Evolutionary conservation across 2,329 filamentous ascomycete genomes (phyloP).

Genomic region (Fusarium nisikadoi): DNA sequence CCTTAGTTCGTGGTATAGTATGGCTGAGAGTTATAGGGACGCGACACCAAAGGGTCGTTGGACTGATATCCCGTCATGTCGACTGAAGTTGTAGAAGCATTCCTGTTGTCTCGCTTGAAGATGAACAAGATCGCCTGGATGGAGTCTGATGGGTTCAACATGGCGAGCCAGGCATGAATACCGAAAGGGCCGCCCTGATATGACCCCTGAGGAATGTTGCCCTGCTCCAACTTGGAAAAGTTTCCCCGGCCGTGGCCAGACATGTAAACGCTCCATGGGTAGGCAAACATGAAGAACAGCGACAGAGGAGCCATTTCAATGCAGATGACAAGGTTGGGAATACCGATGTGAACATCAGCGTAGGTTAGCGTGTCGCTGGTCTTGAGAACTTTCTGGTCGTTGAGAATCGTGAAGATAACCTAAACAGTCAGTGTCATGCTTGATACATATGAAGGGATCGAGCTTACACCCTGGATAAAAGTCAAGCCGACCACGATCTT

Average conservation of each 20-base stretch:
- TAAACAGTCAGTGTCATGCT: not conserved
- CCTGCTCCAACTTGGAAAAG: slow-evolving; percentile 14
- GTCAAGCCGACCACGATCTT: slow-evolving; percentile 33
- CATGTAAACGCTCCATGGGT: slow-evolving; percentile 35
- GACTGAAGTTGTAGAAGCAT: not conserved
- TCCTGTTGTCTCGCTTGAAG: not conserved
- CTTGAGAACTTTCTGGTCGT: slow-evolving; percentile 14
- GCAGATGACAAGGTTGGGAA: slow-evolving; percentile 35
- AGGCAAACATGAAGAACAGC: slow-evolving; percentile 32
- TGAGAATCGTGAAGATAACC: slow-evolving; percentile 34
- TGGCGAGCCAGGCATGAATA: slow-evolving; percentile 28
- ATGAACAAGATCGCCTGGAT: slow-evolving; percentile 29
- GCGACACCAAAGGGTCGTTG: not conserved
- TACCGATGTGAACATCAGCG: slow-evolving; percentile 36
- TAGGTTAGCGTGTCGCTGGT: slow-evolving; percentile 31
- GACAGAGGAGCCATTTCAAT: slow-evolving; percentile 36
- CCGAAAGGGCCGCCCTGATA: slow-evolving; percentile 34
- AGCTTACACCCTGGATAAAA: slow-evolving; percentile 31
- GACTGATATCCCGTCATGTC: slow-evolving; percentile 16
- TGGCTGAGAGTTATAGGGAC: not conserved
- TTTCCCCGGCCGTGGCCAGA: slow-evolving; percentile 4
- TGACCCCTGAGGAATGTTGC: not conserved
- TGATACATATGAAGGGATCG: accelerated
- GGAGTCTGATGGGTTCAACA: slow-evolving; percentile 32
- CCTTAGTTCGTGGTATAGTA: not conserved